These are phyloP conservation scores for Coemansia sp. DNA, from an alignment of 192 early-diverging fungal genomes.

Conservation along the genomic window DNA sequence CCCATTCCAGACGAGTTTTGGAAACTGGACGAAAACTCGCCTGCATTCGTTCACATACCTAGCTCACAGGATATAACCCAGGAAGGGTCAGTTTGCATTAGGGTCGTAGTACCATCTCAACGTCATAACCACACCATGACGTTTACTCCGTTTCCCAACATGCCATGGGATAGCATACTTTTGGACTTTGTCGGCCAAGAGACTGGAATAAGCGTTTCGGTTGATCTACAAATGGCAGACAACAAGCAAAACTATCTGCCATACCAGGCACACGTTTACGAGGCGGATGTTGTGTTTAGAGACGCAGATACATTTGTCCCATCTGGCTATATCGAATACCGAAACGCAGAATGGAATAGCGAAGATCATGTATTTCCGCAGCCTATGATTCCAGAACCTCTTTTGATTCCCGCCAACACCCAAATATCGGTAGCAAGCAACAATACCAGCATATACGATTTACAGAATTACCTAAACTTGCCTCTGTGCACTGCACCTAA, in stretches of 20 bases:
- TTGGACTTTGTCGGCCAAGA: constrained; percentile 17
- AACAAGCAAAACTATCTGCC: constrained; percentile 16
- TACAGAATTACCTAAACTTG: constrained; percentile 30
- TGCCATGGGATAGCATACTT: constrained; percentile 39
- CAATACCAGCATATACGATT: constrained; percentile 7
- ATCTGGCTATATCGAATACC: constrained; percentile 40
- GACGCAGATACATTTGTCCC: constrained; percentile 45
- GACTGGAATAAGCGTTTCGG: constrained; percentile 14
- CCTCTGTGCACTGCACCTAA: constrained; percentile 45
- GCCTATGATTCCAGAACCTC: constrained; percentile 22
- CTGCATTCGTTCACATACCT: neutral
- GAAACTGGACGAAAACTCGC: neutral
- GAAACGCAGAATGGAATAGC: constrained; percentile 50
- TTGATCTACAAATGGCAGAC: constrained; percentile 7
- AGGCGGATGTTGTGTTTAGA: constrained; percentile 39
- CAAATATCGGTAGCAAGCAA: constrained; percentile 2
- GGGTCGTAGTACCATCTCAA: constrained; percentile 34
- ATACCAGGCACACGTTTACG: constrained; percentile 48
- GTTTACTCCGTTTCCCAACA: constrained; percentile 13
- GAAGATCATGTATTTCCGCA: constrained; percentile 29
- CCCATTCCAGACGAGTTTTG: too few relatives aligned
- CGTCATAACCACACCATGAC: neutral
- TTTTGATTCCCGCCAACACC: constrained; percentile 7
- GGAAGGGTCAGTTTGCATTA: constrained; percentile 31
- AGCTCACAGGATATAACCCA: neutral